Percentiles rank a stretch among this genome's conserved stretches.
phyloP scores from a whole-genome alignment of 2,329 filamentous ascomycete genomes.

The Aspergillus sp. region DNA sequence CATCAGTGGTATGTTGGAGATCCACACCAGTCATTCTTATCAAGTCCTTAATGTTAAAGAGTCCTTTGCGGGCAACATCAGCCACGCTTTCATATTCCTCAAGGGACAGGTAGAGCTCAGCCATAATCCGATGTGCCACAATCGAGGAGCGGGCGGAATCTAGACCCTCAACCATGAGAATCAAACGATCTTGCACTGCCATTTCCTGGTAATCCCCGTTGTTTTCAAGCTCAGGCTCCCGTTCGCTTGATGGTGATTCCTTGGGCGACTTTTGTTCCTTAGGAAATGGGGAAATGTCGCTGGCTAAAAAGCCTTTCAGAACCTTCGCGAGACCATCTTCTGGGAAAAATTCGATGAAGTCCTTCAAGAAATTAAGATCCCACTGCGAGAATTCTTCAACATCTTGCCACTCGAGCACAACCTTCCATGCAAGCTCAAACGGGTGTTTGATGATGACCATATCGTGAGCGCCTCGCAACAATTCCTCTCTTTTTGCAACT shows the following conservation, averaged over 20 bases:
- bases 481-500: constrained; percentile 60
- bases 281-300: constrained; percentile 76
- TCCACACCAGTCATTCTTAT: constrained; percentile 60
- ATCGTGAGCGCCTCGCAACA: constrained; percentile 71
- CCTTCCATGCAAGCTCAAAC: constrained; percentile 82
- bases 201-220: constrained; percentile 41
- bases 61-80: constrained; percentile 69
- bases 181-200: constrained; percentile 68
- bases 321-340: constrained; percentile 75
- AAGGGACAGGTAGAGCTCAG: constrained; percentile 73
- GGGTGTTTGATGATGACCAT: constrained; percentile 97
- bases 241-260: constrained; percentile 5
- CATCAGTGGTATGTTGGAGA: constrained; percentile 64
- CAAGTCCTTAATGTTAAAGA: constrained; percentile 55
- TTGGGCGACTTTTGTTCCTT: constrained; percentile 8
- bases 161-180: constrained; percentile 73
- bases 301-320: constrained; percentile 73
- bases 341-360: constrained; percentile 79
- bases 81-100: constrained; percentile 80
- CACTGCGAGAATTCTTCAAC: constrained; percentile 65
- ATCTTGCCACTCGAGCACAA: constrained; percentile 85
- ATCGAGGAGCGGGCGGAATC: constrained; percentile 59
- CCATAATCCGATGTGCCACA: constrained; percentile 75
- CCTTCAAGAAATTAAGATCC: constrained; percentile 68
- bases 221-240: constrained; percentile 30